Evolutionary conservation across 306 rosid species (phyloP), one percentile per base, ranked within the genome.

Genomic region (Quercus variabilis): DNA sequence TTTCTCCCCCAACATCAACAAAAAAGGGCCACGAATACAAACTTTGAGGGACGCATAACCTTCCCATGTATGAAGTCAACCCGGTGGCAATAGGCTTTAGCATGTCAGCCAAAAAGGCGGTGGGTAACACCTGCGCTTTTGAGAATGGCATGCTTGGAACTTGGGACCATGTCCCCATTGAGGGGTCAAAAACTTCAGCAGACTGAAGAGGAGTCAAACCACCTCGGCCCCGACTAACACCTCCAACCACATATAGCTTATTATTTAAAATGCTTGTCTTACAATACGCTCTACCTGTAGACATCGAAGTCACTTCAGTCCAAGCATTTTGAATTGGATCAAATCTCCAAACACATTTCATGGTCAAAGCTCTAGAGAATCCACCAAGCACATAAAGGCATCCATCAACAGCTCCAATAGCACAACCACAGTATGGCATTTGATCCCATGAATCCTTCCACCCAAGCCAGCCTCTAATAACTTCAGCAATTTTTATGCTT

Each of bases 171-270:
- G 74, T 28, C 74, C 86, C 85, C 0, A 87, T 90, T 2, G 83
- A 83, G 70, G 99, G 98, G 69, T 93, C 97, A 76, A 90, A 95
- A 80, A 89, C 93, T 87, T 95, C 98, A 5, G 97, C 99, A 82
- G 97, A 95, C 54, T 93, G 98, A 83, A 91, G 97, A 35, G 99
- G 99, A 74, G 88, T 63, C 62, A 95, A 69, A 77, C 98, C 94
- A 74, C 90, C 93, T 72, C 86, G 92, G 64, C 94, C 97, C 67
- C 87, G 93, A 78, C 91, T 93, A 81, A 95, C 98, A 31, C 97
- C 99, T 75, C 99, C 99, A 83, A 93, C 94, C 70, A 93, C 97
- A 85, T 93, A 95, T 72, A 95, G 97, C 88, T 90, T 95, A 81
- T 90, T 80, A 63, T 91, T 91, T 82, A 95, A 85, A 79, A 91